A percentile compares a stretch with the other conserved stretches of the same genome.
These are phyloP conservation scores for Raphanus hybrid DNA, from an alignment of 441 rosid species.

Conservation along the genomic window DNA sequence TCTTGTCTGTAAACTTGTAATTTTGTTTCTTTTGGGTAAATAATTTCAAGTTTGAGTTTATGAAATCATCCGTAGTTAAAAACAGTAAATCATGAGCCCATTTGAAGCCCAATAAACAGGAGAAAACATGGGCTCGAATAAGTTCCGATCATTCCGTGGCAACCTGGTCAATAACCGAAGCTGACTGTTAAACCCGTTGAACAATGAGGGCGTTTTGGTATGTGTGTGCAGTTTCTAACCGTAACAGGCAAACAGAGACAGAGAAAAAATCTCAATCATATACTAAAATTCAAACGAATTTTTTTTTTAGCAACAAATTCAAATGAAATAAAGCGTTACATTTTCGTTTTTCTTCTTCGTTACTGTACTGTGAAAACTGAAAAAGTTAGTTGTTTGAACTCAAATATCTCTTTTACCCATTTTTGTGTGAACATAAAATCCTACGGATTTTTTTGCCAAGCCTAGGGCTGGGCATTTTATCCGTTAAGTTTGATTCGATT, in stretches of 20 bases:
- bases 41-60: too few species aligned
- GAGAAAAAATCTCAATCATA: background rate
- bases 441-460: background rate
- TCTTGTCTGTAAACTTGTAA: constrained; percentile 30
- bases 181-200: background rate
- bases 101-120: background rate
- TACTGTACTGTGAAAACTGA: background rate
- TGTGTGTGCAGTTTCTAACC: background rate
- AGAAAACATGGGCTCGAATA: background rate
- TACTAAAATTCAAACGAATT: too few species aligned
- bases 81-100: background rate
- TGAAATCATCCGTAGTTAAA: too few species aligned
- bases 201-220: background rate
- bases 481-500: too few species aligned
- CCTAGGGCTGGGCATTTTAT: too few species aligned
- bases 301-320: too few species aligned
- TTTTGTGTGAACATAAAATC: constrained; percentile 17
- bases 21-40: background rate
- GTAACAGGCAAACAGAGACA: constrained; percentile 1
- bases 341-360: background rate
- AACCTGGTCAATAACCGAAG: background rate
- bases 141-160: background rate
- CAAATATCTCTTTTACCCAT: background rate
- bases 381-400: background rate
- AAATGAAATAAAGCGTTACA: background rate